Base-by-base conservation (phyloP, 208 protist genomes). In the Leishmania lainsoni region DNA sequence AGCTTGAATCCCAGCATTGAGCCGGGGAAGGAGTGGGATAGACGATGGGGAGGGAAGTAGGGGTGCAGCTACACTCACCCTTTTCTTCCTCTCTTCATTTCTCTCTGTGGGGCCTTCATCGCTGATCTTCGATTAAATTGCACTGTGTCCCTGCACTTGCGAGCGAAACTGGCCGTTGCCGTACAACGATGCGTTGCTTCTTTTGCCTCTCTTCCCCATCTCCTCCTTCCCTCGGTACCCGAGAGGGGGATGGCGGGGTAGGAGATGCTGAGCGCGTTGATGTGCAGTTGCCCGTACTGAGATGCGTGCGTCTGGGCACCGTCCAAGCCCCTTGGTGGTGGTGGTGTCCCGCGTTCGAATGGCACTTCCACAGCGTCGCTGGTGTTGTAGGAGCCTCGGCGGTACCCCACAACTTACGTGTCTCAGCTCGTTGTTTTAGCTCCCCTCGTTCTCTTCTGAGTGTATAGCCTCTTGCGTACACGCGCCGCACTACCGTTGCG, bases 1-100 rank as follows among this genome's bases (percentile, higher is more conserved):
- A 84, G 35, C 81, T 92, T 0, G 82, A 87, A 59, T 79, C 73
- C n/a, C 79, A 78, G 73, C 48, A 79, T 32, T 66, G 77, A 75
- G 32, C 42, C 5, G 8, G 20, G 17, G 39, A n/a, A 54, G 22
- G 17, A 14, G 56, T 2, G 56, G 26, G 45, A 39, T 56, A 29
- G 9, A 35, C 42, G 63, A 12, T 17, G 66, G 3, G n/a, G 66
- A 5, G 6, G 39, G 26, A 4, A 5, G 66, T 17, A 32, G 26
- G 26, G 17, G 10, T 16, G 68, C 39, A 35, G 52, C 32, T 8
- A 12, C 54, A 14, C 22, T 26, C 26, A 45, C 52, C 10, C 26
- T 45, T 35, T 35, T 39, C 52, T 49, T 54, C 16, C 39, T 63
- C 48, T 12, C 14, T 61, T 10, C 35, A 4, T 58, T 39, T 71